phyloP scores from a whole-genome alignment of 1,284 basidiomycete genomes.

The Phellopilus nigrolimitatus region DNA sequence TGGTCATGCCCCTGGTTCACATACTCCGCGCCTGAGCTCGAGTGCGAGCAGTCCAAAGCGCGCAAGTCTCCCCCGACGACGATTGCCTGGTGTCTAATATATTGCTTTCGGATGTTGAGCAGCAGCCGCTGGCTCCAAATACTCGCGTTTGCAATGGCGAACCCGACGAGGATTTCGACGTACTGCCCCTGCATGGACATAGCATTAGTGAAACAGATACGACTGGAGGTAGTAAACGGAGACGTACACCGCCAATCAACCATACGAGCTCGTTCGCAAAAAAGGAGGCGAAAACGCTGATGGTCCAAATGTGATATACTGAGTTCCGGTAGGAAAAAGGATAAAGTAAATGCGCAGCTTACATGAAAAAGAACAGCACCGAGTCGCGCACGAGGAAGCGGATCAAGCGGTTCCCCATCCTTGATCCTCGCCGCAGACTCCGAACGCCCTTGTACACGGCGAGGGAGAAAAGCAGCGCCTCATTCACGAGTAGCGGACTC shows the following conservation, averaged over 20 bases:
- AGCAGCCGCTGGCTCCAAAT: constrained; percentile 1
- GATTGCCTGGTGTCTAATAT: too few relatives aligned
- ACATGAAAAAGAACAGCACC: too few relatives aligned
- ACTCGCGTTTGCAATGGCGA: too few relatives aligned
- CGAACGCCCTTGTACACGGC: background rate
- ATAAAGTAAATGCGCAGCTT: background rate
- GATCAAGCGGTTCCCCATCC: background rate
- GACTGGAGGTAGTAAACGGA: background rate
- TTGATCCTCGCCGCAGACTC: background rate
- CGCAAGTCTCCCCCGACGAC: too few relatives aligned
- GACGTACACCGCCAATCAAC: background rate
- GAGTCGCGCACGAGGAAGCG: background rate
- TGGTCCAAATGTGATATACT: background rate
- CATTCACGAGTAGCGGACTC: constrained; percentile 1
- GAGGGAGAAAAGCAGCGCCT: background rate
- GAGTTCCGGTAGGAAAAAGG: background rate
- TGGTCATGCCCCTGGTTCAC: too few relatives aligned
- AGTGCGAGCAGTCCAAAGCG: too few relatives aligned
- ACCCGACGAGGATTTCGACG: too few relatives aligned
- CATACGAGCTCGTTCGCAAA: background rate
- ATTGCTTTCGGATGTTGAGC: background rate
- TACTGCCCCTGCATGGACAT: background rate
- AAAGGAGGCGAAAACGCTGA: background rate
- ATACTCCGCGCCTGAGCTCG: too few relatives aligned
- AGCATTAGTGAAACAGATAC: background rate